A percentile compares a stretch with the other conserved stretches of the same genome.
phyloP scores from a whole-genome alignment of 2,329 filamentous ascomycete genomes.

The Aciculosporium take region DNA sequence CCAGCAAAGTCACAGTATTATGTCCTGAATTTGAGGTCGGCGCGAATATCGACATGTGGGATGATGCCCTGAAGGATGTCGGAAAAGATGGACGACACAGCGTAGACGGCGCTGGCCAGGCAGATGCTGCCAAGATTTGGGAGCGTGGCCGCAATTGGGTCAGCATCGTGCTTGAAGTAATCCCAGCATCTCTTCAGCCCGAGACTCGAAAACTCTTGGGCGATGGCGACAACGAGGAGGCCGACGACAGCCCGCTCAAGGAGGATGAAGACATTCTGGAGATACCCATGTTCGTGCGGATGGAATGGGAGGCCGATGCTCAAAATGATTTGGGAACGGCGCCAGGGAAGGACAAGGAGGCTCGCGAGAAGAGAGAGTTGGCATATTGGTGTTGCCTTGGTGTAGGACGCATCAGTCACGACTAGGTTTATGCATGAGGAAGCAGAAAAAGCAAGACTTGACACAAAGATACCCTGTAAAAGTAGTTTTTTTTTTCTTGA shows the following conservation, averaged over 20 bases:
- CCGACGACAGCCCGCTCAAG: conserved; percentile 32
- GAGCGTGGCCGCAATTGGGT: conserved; percentile 90
- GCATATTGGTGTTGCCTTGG: conserved; percentile 94
- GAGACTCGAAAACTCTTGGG: conserved; percentile 19
- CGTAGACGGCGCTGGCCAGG: conserved; percentile 31
- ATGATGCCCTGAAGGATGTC: conserved; percentile 64
- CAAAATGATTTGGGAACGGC: conserved; percentile 48
- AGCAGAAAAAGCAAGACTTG: not conserved
- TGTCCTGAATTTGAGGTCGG: conserved; percentile 92
- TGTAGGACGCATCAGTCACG: conserved; percentile 59
- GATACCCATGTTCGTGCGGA: conserved; percentile 83
- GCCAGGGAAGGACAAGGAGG: conserved; percentile 40
- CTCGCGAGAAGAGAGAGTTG: conserved; percentile 68
- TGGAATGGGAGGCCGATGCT: conserved; percentile 74
- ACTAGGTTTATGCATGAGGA: conserved; percentile 12
- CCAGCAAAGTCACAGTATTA: conserved; percentile 73
- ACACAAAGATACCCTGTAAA: conserved; percentile 31
- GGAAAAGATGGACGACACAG: conserved; percentile 23
- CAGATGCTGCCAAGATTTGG: conserved; percentile 92
- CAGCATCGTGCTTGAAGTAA: conserved; percentile 80
- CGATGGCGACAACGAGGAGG: conserved; percentile 21
- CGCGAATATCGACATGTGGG: conserved; percentile 76
- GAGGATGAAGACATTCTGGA: conserved; percentile 58
- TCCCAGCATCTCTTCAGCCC: conserved; percentile 44
- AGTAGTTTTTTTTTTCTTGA: conserved; percentile 3